phyloP scores from a whole-genome alignment of 1,284 basidiomycete species.

The Caloboletus firmus region DNA sequence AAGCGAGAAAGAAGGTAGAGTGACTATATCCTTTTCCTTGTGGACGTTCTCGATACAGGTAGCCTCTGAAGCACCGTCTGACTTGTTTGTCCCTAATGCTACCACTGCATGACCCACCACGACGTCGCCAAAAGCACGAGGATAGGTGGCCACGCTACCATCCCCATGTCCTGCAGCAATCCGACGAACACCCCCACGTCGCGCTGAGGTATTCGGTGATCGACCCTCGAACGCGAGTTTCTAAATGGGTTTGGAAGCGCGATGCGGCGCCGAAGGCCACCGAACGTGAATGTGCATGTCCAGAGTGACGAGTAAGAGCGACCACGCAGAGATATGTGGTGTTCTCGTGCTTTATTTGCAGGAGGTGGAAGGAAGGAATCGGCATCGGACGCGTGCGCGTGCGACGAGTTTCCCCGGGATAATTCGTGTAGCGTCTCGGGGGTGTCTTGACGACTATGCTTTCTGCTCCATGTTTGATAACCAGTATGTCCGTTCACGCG shows the following conservation, averaged over 20 bases:
- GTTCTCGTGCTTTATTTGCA: conserved; percentile 12
- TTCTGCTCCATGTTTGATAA: conserved; percentile 7
- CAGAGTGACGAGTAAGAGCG: conserved; percentile 18
- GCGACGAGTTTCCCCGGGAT: conserved; percentile 3
- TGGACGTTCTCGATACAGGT: neutral
- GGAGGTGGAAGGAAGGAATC: conserved; percentile 21
- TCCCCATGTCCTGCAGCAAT: conserved; percentile 33
- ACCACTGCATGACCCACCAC: conserved; percentile 32
- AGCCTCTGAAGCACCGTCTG: neutral
- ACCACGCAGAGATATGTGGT: conserved; percentile 5
- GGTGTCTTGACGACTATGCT: conserved; percentile 8
- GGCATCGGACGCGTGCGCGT: neutral
- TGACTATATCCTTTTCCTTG: neutral
- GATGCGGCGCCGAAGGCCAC: conserved; percentile 32
- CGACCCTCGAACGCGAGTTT: conserved; percentile 4
- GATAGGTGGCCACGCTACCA: conserved; percentile 40
- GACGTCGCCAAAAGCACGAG: conserved; percentile 24
- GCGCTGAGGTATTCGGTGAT: conserved; percentile 11
- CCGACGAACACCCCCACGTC: conserved; percentile 34
- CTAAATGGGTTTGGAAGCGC: conserved; percentile 23
- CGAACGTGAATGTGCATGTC: conserved; percentile 30
- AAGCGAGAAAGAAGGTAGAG: neutral
- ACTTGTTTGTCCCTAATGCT: neutral
- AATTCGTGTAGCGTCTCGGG: conserved; percentile 13
- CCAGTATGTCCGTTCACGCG: conserved; percentile 13